Percentiles rank a stretch among this genome's conserved stretches.
Conservation (phyloP, 805 yeast genomes). For the Wickerhamiella dianesei region DNA sequence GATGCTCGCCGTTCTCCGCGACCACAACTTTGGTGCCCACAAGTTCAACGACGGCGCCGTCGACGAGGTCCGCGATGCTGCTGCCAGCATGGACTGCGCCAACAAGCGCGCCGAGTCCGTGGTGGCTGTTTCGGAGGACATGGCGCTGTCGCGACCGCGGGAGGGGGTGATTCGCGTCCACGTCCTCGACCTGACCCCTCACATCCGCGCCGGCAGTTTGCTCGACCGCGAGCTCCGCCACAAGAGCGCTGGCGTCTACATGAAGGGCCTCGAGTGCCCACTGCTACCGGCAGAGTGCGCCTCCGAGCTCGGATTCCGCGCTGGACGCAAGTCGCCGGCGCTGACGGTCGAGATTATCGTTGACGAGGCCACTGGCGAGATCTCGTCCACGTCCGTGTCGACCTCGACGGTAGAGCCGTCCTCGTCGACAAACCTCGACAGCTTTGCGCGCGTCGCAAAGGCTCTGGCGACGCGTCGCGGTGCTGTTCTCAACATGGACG, state of each 20-base stretch:
- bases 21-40: slow-evolving; percentile 31
- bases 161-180: slow-evolving; percentile 77
- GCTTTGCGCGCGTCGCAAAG: slow-evolving; percentile 4
- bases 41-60: slow-evolving; percentile 30
- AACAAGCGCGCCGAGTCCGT: slow-evolving; percentile 5
- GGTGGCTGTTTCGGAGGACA: slow-evolving; percentile 7
- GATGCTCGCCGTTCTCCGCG: slow-evolving; percentile 78
- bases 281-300: slow-evolving; percentile 39
- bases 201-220: slow-evolving; percentile 54
- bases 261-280: slow-evolving; percentile 53
- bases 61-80: slow-evolving; percentile 29
- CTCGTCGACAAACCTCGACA: neutral
- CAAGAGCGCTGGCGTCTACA: slow-evolving; percentile 76
- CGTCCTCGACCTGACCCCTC: slow-evolving; percentile 64
- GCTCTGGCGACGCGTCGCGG: slow-evolving; percentile 9
- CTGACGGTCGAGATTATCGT: slow-evolving; percentile 70
- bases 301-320: slow-evolving; percentile 32
- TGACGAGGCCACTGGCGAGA: slow-evolving; percentile 34
- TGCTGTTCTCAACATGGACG: slow-evolving; percentile 5
- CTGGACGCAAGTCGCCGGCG: slow-evolving; percentile 47
- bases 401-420: neutral
- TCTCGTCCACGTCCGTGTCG: neutral
- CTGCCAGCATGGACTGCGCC: slow-evolving; percentile 6
- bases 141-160: slow-evolving; percentile 21
- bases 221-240: slow-evolving; percentile 83